Evolutionary conservation across 2,329 filamentous ascomycete genomes (phyloP), one percentile per base, ranked within the genome.

Genomic region (Pyrenophora teres): DNA sequence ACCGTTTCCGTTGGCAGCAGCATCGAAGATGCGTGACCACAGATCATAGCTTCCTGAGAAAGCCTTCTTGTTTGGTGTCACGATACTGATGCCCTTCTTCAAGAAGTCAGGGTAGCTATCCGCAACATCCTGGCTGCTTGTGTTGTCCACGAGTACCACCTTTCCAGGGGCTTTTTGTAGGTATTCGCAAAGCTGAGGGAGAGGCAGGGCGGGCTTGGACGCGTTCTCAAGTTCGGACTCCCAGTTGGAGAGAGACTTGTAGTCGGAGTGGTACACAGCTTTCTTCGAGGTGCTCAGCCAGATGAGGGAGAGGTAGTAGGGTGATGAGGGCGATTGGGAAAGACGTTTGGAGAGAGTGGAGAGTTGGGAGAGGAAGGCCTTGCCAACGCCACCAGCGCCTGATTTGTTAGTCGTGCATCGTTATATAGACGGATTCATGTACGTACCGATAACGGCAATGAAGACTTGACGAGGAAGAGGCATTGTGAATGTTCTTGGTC

Each of bases 21-120:
- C 83, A 3, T 80, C 77, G 75, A 96, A 95, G 70, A 99, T 97
- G 57, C 89, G 85, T 68, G 90, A 83, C 92, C 93, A 99, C 49
- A 96, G 80, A 63, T 85, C 80, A 67, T 90, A 86, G 39, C 84
- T 86, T 51, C 89, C 87, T 0, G 91, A 95, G 77, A 99, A 99
- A 12, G 89, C 93, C 78, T 99, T 99, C 81, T 99, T 99, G 82
- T 97, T 99, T 37, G 94, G 92, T 0, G 94, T 99, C 23, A 97
- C 90, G 65, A 99, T 86, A 75, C 86, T 93, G 74, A 99, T 87
- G 10, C 92, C 93, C 58, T 86, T 84, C 67, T 84, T 82, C 55
- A 99, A 80, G 74, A 96, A 90, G 40, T 83, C 74, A 1, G 94
- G 92, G 75, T 99, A 99, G 25, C 84, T 78, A 55, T 89, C 84